These are phyloP conservation scores for Verticillium longisporum DNA, from an alignment of 2,329 filamentous ascomycete species.

Conservation along the genomic window DNA sequence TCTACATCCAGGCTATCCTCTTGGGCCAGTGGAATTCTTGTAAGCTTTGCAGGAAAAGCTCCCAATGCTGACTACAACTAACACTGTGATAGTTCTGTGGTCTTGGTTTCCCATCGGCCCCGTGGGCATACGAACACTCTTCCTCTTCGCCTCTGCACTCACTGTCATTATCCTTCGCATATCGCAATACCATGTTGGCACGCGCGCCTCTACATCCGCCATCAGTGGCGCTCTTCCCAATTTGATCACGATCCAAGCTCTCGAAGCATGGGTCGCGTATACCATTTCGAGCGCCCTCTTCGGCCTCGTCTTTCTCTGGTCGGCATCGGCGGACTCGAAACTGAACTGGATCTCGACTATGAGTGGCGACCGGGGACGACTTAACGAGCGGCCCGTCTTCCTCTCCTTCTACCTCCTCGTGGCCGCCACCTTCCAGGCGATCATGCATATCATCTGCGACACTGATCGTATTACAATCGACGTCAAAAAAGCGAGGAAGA, in stretches of 20 bases:
- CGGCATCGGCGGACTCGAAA: slow-evolving; percentile 49
- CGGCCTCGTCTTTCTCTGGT: slow-evolving; percentile 74
- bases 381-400: slow-evolving; percentile 86
- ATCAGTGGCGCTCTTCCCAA: slow-evolving; percentile 56
- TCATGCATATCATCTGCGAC: slow-evolving; percentile 64
- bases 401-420: slow-evolving; percentile 63
- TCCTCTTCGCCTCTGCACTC: slow-evolving; percentile 71
- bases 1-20: slow-evolving; percentile 65
- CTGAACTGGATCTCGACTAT: slow-evolving; percentile 68
- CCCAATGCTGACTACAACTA: background rate
- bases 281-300: slow-evolving; percentile 71
- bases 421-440: slow-evolving; percentile 63
- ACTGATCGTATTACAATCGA: slow-evolving; percentile 59
- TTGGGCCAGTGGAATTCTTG: slow-evolving; percentile 65
- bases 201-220: slow-evolving; percentile 63
- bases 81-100: slow-evolving; percentile 61
- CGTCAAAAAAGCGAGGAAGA: slow-evolving; percentile 13
- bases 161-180: slow-evolving; percentile 80
- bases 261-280: slow-evolving; percentile 72
- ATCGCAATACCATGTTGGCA: slow-evolving; percentile 70
- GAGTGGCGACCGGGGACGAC: slow-evolving; percentile 61
- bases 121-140: slow-evolving; percentile 64
- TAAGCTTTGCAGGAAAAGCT: slow-evolving; percentile 32
- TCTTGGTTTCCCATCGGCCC: slow-evolving; percentile 76
- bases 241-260: slow-evolving; percentile 50